phyloP scores from a whole-genome alignment of 306 rosid species.

The Pueraria montana region DNA sequence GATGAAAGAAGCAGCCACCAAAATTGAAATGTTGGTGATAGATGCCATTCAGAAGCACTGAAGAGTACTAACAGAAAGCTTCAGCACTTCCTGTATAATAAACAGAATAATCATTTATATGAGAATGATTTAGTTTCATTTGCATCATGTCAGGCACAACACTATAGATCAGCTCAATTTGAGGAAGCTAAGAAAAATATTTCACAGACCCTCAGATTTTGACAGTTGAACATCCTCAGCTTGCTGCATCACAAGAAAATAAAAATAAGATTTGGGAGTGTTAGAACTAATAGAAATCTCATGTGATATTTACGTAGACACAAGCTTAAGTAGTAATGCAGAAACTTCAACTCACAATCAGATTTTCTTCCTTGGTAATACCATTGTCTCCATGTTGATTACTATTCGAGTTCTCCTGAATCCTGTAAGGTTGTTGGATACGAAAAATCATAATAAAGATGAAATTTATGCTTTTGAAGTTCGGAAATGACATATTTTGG shows the following conservation, averaged over 20 bases:
- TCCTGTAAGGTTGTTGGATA: constrained; percentile 55
- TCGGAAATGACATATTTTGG: constrained; percentile 24
- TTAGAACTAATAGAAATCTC: constrained; percentile 40
- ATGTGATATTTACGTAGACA: constrained; percentile 28
- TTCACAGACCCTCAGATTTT: constrained; percentile 76
- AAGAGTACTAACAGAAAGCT: constrained; percentile 29
- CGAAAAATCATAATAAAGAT: constrained; percentile 21
- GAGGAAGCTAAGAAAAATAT: constrained; percentile 23
- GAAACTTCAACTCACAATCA: constrained; percentile 66
- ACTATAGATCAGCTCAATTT: constrained; percentile 18
- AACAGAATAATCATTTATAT: constrained; percentile 12
- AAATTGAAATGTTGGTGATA: constrained; percentile 26
- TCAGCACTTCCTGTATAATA: constrained; percentile 10
- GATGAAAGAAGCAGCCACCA: constrained; percentile 28
- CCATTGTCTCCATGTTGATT: constrained; percentile 56
- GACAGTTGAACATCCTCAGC: constrained; percentile 64
- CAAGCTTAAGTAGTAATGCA: constrained; percentile 34
- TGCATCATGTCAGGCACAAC: constrained; percentile 20
- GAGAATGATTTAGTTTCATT: constrained; percentile 26
- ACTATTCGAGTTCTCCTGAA: constrained; percentile 56
- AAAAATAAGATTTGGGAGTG: constrained; percentile 42
- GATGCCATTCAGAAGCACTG: constrained; percentile 40
- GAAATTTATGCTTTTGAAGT: constrained; percentile 16
- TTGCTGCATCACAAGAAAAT: constrained; percentile 62
- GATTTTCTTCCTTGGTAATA: constrained; percentile 61